Conservation (phyloP, 2,329 filamentous ascomycete genomes). For the Fusarium lateritium region DNA sequence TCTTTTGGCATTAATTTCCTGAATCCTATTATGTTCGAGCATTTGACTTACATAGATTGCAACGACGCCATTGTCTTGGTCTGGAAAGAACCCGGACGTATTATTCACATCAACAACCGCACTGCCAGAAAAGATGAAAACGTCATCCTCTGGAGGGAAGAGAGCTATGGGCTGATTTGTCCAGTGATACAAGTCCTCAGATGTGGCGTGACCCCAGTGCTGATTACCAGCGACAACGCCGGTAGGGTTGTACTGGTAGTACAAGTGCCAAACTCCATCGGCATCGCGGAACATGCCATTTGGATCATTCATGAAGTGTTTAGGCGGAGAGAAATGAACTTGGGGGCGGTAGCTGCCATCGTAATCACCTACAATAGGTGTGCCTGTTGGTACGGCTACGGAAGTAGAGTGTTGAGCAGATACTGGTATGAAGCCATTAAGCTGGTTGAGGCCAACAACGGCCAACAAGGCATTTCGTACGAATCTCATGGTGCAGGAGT, state of each 20-base stretch:
- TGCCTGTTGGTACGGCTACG: constrained; percentile 38
- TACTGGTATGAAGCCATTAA: neutral
- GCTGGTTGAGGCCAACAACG: constrained; percentile 9
- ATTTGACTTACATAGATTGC: constrained; percentile 58
- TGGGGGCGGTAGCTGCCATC: constrained; percentile 61
- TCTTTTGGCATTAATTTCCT: constrained; percentile 27
- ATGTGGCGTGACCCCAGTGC: constrained; percentile 78
- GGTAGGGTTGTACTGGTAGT: constrained; percentile 70
- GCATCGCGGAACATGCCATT: constrained; percentile 74
- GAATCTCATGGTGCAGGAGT: neutral
- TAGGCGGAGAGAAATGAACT: constrained; percentile 69
- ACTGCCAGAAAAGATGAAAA: constrained; percentile 68
- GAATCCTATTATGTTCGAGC: rapidly evolving
- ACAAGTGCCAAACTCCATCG: constrained; percentile 72
- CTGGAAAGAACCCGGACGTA: constrained; percentile 75
- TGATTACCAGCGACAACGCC: constrained; percentile 68
- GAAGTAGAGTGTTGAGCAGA: neutral
- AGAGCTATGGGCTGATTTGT: constrained; percentile 75
- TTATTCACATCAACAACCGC: constrained; percentile 74
- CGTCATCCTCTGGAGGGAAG: constrained; percentile 61
- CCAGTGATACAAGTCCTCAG: constrained; percentile 74
- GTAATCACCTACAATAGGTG: constrained; percentile 47
- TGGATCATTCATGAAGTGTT: constrained; percentile 72
- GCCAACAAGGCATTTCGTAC: neutral
- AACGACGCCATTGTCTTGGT: constrained; percentile 72